Base-by-base conservation (phyloP, 306 rosid species). In the Vigna nakashimae region DNA sequence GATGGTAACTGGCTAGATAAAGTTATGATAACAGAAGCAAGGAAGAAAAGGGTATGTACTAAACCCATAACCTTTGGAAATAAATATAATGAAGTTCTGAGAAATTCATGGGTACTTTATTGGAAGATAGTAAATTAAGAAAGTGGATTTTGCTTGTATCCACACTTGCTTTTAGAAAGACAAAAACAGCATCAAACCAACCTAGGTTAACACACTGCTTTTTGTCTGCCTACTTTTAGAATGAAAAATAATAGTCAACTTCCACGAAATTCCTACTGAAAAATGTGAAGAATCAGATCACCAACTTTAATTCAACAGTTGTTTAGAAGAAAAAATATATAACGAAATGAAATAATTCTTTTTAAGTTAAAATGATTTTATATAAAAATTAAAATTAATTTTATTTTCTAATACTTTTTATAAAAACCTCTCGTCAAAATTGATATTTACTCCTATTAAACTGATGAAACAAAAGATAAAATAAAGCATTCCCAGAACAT, bases 11-110 rank as follows among this genome's bases (percentile, higher is more conserved):
- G 22, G 22, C 22, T 20, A 20, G 22, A 20, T 20, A 20, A 20
- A 20, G 22, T 20, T 20, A 20, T 20, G 1, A 20, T 20, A 20
- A 70, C 53, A 32, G 57, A 57, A 57, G 76, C 52, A 74, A 56
- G 22, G 58, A 18, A 48, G 24, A 71, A 28, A 66, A 63, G 56
- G 45, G 56, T 15, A 56, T 15, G 18, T 20, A 52, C 32, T 18
- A 17, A 51, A 34, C 45, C 64, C 68, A 48, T 18, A 53, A 53
- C 38, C 73, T 73, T 79, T 71, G 58, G 28, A 79, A 64, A 38
- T 18, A 6, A 26, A 72, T 15, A 11, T 34, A 9, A 64, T 75
- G 70, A 46, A 20, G 46, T 80, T 81, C 57, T 1, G 30, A 50
- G 71, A 80, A 80, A 65, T 80, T 69, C 40, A 14, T 17, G 49